These are phyloP conservation scores for Eucalyptus coolabah DNA, from an alignment of 345 rosid genomes.

Conservation along the genomic window DNA sequence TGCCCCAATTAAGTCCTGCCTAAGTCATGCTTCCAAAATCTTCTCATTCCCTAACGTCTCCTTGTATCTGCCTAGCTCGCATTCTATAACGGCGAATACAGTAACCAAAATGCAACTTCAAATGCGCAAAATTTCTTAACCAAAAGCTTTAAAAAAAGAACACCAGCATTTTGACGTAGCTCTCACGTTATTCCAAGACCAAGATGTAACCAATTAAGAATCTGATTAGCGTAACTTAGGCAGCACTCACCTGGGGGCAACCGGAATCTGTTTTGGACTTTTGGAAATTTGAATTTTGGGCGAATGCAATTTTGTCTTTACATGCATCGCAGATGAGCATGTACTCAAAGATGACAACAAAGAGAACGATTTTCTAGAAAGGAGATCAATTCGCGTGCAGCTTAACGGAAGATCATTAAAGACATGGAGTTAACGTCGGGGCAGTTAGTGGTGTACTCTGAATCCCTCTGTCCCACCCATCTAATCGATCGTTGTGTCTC, in stretches of 20 bases:
- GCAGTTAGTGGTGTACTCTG: background rate
- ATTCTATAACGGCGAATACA: background rate
- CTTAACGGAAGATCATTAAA: background rate
- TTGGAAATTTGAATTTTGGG: background rate
- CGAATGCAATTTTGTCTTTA: background rate
- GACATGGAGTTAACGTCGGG: background rate
- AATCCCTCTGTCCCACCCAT: background rate
- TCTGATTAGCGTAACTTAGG: background rate
- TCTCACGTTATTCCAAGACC: background rate
- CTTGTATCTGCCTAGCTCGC: background rate
- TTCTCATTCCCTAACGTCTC: background rate
- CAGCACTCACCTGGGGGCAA: background rate
- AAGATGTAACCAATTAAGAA: background rate
- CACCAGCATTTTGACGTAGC: background rate
- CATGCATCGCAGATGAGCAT: background rate
- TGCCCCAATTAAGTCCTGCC: background rate
- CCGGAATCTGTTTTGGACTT: background rate
- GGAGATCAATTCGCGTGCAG: background rate
- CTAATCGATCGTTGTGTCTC: background rate
- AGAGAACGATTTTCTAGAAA: background rate
- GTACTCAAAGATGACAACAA: background rate
- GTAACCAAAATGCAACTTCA: background rate
- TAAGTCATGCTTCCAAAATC: background rate
- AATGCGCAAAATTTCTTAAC: background rate
- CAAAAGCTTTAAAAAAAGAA: background rate